Evolutionary conservation across 83 land plant species (phyloP).

Genomic region (Picea engelmannii): DNA sequence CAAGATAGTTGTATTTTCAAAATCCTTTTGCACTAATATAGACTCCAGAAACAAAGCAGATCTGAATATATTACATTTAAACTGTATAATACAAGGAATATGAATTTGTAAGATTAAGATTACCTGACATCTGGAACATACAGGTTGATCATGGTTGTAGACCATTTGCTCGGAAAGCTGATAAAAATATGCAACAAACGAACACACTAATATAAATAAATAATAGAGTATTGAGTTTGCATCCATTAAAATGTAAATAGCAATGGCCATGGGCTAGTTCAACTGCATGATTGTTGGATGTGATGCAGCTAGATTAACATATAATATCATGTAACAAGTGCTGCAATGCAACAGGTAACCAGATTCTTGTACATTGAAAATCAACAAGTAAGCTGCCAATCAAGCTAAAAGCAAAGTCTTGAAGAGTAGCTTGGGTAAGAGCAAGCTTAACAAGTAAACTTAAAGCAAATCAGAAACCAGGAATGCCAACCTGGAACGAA

Average conservation of each 20-base stretch:
- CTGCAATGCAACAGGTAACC: not conserved
- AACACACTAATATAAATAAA: too few species aligned
- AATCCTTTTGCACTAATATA: not conserved
- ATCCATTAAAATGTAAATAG: too few species aligned
- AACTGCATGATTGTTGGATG: not conserved
- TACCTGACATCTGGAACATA: constrained; percentile 66
- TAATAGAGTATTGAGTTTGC: too few species aligned
- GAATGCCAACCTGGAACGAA: constrained; percentile 82
- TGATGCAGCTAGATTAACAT: not conserved
- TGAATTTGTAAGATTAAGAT: not conserved
- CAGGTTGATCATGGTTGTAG: constrained; percentile 74
- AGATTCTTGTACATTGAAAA: not conserved
- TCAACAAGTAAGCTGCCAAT: not conserved
- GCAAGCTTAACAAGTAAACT: constrained; percentile 8
- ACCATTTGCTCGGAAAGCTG: constrained; percentile 75
- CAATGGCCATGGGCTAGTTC: not conserved
- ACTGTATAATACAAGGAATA: not conserved
- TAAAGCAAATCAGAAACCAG: constrained; percentile 45
- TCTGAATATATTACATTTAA: not conserved
- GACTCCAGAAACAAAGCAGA: not conserved
- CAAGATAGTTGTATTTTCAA: not conserved
- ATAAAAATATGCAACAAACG: too few species aligned
- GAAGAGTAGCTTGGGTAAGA: not conserved
- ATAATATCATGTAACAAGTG: not conserved
- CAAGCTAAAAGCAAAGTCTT: not conserved